Base-by-base conservation (phyloP, 331 rosid genomes). In the Saraca asoca region DNA sequence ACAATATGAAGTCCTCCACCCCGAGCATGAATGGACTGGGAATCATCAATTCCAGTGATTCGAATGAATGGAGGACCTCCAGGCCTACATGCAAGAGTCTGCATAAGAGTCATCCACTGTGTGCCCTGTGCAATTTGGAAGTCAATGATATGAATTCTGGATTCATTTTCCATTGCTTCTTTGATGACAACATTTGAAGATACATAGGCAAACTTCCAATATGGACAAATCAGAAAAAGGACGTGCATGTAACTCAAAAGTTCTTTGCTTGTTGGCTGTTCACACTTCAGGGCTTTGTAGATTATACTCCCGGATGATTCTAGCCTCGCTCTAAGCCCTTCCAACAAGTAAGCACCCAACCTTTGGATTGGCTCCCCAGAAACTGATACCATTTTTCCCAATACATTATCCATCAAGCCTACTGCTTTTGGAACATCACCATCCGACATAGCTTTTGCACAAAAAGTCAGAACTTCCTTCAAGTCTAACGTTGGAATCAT, bases 101-200 rank as follows among this genome's bases (percentile, higher is more conserved):
- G 48, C 50, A 91, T 83, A 44, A 91, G 87, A 42, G 80, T 14
- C 34, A 76, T 57, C 85, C 85, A 91, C 70, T 91, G 97, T 3
- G 79, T 88, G 64, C 97, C 97, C 83, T 91, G 97, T 0, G 97
- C 88, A 18, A 91, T 86, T 72, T 91, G 97, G 80, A 91, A 91
- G 75, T 91, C 97, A 52, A 91, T 82, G 34, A 91, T 86, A 66
- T 91, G 97, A 75, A 91, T 76, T 78, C 58, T 24, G 31, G 31
- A 24, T 24, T 24, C 31, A 24, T 24, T 24, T 24, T 24, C 31
- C 31, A 24, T 24, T 72, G 91, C 91, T 79, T 91, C 95, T 69
- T 15, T 29, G 9, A 91, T 81, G 64, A 83, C 75, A 39, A 71
- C 85, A 57, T 91, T 91, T 37, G 97, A 83, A 13, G 97, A 81